Conservation (phyloP, 768 basidiomycete species). For the Suillus hirtellus region DNA sequence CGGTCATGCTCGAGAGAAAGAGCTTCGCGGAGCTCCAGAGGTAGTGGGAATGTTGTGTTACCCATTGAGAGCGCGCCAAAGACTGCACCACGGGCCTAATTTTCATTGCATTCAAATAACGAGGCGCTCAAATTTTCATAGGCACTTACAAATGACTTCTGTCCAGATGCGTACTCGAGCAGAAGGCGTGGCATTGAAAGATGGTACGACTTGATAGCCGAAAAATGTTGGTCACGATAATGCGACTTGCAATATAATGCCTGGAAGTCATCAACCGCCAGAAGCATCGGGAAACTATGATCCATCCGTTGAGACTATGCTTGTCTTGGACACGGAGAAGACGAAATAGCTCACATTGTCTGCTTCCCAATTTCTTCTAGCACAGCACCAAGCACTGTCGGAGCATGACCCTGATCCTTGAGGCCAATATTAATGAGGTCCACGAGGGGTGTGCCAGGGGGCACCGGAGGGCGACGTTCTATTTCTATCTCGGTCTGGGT, state of each 20-base stretch:
- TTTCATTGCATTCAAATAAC: not conserved
- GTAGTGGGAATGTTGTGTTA: slow-evolving; percentile 56
- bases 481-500: slow-evolving; percentile 44
- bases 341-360: slow-evolving; percentile 47
- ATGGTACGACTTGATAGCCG: slow-evolving; percentile 69
- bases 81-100: slow-evolving; percentile 67
- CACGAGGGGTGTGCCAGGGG: slow-evolving; percentile 48
- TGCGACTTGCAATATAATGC: slow-evolving; percentile 65
- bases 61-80: slow-evolving; percentile 68
- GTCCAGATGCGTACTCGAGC: slow-evolving; percentile 77
- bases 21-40: slow-evolving; percentile 65
- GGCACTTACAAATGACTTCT: slow-evolving; percentile 60
- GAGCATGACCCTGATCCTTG: slow-evolving; percentile 52
- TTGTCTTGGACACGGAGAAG: not conserved
- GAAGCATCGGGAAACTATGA: slow-evolving; percentile 69
- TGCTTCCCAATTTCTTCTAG: slow-evolving; percentile 66
- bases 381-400: slow-evolving; percentile 56
- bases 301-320: slow-evolving; percentile 6
- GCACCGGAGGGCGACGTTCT: slow-evolving; percentile 47
- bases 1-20: slow-evolving; percentile 48
- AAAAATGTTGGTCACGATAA: slow-evolving; percentile 77
- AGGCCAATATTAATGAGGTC: slow-evolving; percentile 61
- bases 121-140: not conserved
- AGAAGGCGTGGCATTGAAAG: slow-evolving; percentile 76
- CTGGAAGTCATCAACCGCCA: slow-evolving; percentile 90